phyloP scores from a whole-genome alignment of 73 alveolate genomes.

The Uronychia setigera region DNA sequence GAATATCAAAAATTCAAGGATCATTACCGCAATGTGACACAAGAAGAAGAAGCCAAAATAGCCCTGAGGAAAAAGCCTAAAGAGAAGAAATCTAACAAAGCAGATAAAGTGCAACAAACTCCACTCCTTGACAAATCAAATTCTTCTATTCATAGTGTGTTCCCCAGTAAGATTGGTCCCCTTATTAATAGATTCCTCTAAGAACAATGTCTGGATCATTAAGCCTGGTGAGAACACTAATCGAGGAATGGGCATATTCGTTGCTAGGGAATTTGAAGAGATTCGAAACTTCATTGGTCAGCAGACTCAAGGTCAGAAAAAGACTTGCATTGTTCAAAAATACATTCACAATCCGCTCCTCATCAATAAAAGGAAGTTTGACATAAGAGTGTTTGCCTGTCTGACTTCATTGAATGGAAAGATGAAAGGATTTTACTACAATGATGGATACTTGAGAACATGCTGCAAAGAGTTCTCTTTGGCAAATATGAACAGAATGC shows the following conservation, averaged over 20 bases:
- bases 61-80: not conserved
- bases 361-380: conserved; percentile 94
- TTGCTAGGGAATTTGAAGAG: conserved; percentile 32
- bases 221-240: conserved; percentile 74
- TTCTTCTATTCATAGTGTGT: not conserved
- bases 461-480: conserved; percentile 74
- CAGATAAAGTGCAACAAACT: not conserved
- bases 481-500: conserved; percentile 59
- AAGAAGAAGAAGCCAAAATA: not conserved
- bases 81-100: not conserved
- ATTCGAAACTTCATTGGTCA: conserved; percentile 31
- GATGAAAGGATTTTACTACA: conserved; percentile 66
- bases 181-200: not conserved
- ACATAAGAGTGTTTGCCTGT: conserved; percentile 89
- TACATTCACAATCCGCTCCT: conserved; percentile 95
- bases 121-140: not conserved
- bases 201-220: conserved; percentile 56
- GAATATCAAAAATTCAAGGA: conserved; percentile 44
- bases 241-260: conserved; percentile 65
- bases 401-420: conserved; percentile 60
- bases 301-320: not conserved
- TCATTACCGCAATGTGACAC: not conserved
- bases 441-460: conserved; percentile 88
- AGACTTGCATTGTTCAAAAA: conserved; percentile 89
- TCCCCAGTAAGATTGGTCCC: too few species aligned